These are phyloP conservation scores for Neurospora terricola DNA, from an alignment of 495 filamentous ascomycete species.

Conservation along the genomic window DNA sequence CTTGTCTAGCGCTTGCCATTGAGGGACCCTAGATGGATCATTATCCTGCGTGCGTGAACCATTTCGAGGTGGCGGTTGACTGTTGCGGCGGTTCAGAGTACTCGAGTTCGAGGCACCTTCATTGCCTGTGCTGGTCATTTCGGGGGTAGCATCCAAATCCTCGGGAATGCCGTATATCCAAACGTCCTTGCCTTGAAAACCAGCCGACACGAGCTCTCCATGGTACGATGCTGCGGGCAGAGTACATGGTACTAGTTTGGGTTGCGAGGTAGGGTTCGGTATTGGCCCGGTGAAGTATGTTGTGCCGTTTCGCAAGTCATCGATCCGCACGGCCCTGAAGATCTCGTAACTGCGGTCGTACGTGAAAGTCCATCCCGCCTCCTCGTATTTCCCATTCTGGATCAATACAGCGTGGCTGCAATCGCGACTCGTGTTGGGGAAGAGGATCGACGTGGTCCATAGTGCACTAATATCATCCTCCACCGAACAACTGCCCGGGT, in stretches of 20 bases:
- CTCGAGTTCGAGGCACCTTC: conserved; percentile 18
- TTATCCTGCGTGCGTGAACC: conserved; percentile 25
- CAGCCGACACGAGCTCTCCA: conserved; percentile 67
- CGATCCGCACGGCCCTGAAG: conserved; percentile 66
- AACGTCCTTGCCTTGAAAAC: conserved; percentile 60
- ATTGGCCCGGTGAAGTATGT: conserved; percentile 73
- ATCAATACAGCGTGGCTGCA: conserved; percentile 70
- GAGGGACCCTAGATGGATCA: conserved; percentile 38
- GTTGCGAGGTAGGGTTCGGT: conserved; percentile 30
- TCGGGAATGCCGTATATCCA: conserved; percentile 78
- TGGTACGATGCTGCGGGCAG: conserved; percentile 55
- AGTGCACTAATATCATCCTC: conserved; percentile 62
- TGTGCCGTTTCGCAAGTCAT: conserved; percentile 63
- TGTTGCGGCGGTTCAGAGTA: conserved; percentile 29
- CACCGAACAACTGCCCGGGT: conserved; percentile 44
- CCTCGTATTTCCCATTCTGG: conserved; percentile 56
- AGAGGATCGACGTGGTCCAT: conserved; percentile 85
- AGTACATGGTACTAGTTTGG: conserved; percentile 51
- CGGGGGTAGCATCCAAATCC: conserved; percentile 50
- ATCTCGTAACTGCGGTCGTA: conserved; percentile 68
- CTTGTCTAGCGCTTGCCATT: conserved; percentile 63
- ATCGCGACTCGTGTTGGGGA: conserved; percentile 64
- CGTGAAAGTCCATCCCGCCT: conserved; percentile 69
- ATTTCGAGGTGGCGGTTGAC: conserved; percentile 28
- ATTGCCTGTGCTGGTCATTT: conserved; percentile 15